Conservation (phyloP, 805 yeast genomes). For the Kodamaea kakaduensis region DNA sequence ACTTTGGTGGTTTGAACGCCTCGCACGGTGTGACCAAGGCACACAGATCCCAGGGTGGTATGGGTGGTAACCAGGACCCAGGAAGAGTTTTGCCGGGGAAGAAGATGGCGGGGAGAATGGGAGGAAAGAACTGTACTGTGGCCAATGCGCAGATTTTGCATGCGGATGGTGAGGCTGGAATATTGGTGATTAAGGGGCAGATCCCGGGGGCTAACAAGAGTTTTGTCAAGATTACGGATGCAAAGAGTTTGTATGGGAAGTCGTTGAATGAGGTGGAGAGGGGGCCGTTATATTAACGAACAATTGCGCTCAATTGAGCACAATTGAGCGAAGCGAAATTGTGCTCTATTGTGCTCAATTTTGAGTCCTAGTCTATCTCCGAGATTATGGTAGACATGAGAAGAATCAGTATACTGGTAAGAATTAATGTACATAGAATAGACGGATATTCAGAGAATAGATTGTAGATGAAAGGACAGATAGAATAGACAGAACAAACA, state of each 20-base stretch:
- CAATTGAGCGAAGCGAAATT: too few relatives aligned
- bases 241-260: conserved; percentile 52
- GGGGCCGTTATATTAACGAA: conserved; percentile 9
- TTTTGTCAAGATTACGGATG: conserved; percentile 72
- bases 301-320: too few relatives aligned
- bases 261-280: conserved; percentile 20
- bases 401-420: too few relatives aligned
- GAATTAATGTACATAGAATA: too few relatives aligned
- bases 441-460: too few relatives aligned
- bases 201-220: conserved; percentile 86
- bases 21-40: conserved; percentile 93
- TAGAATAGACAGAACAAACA: too few relatives aligned
- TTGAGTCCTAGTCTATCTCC: too few relatives aligned
- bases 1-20: conserved; percentile 84
- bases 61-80: conserved; percentile 93
- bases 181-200: conserved; percentile 80
- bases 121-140: conserved; percentile 67
- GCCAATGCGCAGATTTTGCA: conserved; percentile 75
- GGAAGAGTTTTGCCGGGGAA: conserved; percentile 95
- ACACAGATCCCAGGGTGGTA: conserved; percentile 96
- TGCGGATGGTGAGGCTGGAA: conserved; percentile 76
- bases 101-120: conserved; percentile 98
- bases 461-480: too few relatives aligned
- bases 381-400: too few relatives aligned
- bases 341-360: too few relatives aligned